Conservation (phyloP, 202 grass and related monocot genomes). For the Musa balbisiana region DNA sequence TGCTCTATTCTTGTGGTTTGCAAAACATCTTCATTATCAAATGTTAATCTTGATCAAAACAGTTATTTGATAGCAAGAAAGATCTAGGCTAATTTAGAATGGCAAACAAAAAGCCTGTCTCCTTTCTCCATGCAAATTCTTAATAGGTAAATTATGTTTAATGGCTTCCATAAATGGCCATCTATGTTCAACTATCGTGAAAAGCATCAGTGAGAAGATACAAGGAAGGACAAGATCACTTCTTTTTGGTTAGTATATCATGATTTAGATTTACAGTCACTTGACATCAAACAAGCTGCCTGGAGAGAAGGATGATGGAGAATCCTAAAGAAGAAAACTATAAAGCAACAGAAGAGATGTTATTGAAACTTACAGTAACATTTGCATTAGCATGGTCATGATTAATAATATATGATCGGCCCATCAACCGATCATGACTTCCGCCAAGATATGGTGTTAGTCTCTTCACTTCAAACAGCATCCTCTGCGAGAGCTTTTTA, state of each 20-base stretch:
- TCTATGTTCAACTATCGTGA: neutral
- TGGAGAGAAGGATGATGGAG: neutral
- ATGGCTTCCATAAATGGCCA: neutral
- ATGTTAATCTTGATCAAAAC: too few species aligned
- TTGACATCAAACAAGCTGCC: neutral
- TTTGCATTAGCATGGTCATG: constrained; percentile 60
- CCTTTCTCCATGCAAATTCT: neutral
- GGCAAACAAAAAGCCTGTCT: neutral
- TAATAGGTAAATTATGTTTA: neutral
- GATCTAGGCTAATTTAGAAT: too few species aligned
- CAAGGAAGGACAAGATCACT: neutral
- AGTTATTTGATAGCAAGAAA: too few species aligned
- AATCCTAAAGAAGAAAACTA: neutral
- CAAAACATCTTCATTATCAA: too few species aligned
- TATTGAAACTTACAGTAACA: constrained; percentile 59
- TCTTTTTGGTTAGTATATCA: neutral
- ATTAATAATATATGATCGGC: constrained; percentile 65
- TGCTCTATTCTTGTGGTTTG: too few species aligned
- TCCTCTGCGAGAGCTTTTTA: constrained; percentile 47
- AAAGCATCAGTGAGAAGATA: neutral
- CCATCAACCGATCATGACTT: constrained; percentile 72
- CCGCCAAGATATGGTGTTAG: constrained; percentile 61
- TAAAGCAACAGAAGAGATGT: neutral
- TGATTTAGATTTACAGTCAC: neutral
- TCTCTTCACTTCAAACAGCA: constrained; percentile 74